Evolutionary conservation across 202 grass and related monocot species (phyloP).

Genomic region (Digitaria exilis): DNA sequence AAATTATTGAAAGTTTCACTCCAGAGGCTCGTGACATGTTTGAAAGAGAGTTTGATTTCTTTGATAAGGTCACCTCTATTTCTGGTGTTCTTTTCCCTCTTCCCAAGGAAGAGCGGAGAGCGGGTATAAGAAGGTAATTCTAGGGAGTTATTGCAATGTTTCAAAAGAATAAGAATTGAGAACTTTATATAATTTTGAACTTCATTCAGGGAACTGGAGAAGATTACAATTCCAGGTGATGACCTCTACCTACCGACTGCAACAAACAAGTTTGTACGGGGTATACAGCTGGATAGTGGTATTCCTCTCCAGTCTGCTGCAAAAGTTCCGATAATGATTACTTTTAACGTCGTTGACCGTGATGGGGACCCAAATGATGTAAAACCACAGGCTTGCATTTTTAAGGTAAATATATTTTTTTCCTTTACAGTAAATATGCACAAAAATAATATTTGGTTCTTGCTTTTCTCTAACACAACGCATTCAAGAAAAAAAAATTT

Average conservation of each 20-base stretch:
- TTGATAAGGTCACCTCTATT: constrained; percentile 96
- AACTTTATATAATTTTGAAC: constrained; percentile 26
- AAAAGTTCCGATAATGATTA: constrained; percentile 99
- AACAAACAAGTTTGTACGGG: constrained; percentile 90
- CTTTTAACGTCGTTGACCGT: constrained; percentile 94
- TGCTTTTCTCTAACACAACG: background rate
- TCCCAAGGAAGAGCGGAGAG: constrained; percentile 95
- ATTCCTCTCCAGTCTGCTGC: constrained; percentile 98
- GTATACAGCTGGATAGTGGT: constrained; percentile 95
- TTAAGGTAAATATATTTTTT: constrained; percentile 69
- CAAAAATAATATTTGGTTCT: constrained; percentile 13
- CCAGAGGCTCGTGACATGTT: constrained; percentile 84
- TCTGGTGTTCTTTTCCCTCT: constrained; percentile 96
- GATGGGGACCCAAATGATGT: constrained; percentile 87
- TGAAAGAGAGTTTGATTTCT: constrained; percentile 85
- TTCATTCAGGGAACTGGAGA: constrained; percentile 85
- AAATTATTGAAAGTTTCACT: constrained; percentile 90
- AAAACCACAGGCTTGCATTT: constrained; percentile 95
- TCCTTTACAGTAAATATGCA: constrained; percentile 10
- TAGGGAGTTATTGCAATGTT: constrained; percentile 17
- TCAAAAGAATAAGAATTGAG: no score
- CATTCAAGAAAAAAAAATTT: background rate
- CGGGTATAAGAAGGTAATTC: constrained; percentile 86
- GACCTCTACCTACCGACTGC: constrained; percentile 97
- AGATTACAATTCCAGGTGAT: constrained; percentile 86